Conservation (phyloP, 139 green algal species). For the Marvania coccoides region DNA sequence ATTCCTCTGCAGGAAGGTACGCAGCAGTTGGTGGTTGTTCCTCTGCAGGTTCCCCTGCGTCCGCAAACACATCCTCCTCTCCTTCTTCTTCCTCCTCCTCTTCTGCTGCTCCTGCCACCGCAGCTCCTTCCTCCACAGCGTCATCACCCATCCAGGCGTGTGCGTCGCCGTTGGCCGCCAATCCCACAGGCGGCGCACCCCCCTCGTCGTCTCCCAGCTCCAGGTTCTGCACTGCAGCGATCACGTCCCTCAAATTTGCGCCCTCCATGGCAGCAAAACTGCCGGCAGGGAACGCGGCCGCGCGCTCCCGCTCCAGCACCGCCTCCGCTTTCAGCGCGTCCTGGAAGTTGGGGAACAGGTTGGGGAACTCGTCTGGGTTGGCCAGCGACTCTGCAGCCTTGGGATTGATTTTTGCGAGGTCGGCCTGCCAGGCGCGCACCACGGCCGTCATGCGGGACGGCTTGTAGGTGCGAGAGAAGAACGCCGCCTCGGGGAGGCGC, state of each 20-base stretch:
- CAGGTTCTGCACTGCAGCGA: not conserved
- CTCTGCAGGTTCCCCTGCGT: not conserved
- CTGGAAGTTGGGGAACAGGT: slow-evolving; percentile 93
- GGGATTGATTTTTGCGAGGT: slow-evolving; percentile 88
- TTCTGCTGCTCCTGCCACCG: too few species aligned
- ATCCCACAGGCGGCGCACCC: too few species aligned
- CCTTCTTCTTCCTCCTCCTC: slow-evolving; percentile 2
- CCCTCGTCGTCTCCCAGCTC: not conserved
- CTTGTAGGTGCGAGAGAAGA: slow-evolving; percentile 90
- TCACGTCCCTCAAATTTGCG: not conserved
- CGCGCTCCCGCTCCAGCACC: slow-evolving; percentile 5
- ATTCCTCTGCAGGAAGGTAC: not conserved
- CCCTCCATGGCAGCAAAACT: not conserved
- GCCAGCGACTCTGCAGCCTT: slow-evolving; percentile 94
- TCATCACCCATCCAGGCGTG: too few species aligned
- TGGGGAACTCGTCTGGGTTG: slow-evolving; percentile 90
- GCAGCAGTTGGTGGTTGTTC: not conserved
- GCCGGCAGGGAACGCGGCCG: not conserved
- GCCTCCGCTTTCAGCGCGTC: slow-evolving; percentile 62
- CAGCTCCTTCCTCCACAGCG: too few species aligned
- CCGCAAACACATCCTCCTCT: not conserved
- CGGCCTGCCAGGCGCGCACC: slow-evolving; percentile 78
- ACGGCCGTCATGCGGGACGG: slow-evolving; percentile 66
- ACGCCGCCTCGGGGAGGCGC: slow-evolving; percentile 89
- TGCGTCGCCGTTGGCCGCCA: too few species aligned